Evolutionary conservation across 352 stramenopile species (phyloP), one percentile per base, ranked within the genome.

Genomic region (Globisporangium emineosum): DNA sequence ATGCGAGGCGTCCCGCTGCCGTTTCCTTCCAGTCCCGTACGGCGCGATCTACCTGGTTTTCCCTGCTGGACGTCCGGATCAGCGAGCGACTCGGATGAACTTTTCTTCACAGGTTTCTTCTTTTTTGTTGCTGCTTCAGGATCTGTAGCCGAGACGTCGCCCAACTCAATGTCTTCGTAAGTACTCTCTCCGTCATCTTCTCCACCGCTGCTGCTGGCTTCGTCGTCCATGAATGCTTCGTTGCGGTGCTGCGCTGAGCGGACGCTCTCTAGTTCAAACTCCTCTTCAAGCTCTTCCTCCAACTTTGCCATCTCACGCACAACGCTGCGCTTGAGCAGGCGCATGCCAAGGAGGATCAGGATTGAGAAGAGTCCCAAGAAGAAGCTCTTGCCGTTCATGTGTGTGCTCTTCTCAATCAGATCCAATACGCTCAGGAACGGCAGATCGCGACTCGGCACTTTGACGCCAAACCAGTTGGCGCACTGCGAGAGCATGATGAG

Each of bases 401-500:
- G 62, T n/a, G 68, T 61, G 43, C 84, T 79, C 57, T 83, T 61
- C 55, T 77, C 63, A 27, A 91, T 67, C 7, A 96, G 64, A 53
- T 87, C 75, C 23, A 77, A 30, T 7, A 94, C 65, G 12, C 82
- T 86, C 35, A 89, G 65, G 49, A 93, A 79, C 42, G 90, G 71
- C 40, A 78, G 60, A 42, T 91, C 77, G 30, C 67, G 75, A 30
- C 65, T 79, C 15, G 71, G 58, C 21, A 94, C 70, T 10, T 76
- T 73, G 51, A 96, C 83, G 32, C 90, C 88, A 60, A 97, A 82
- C 69, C 89, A 86, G 60, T 93, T 90, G 42, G 89, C 89, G 30
- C 92, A 71, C 75, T 98, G 90, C 49, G 86, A 96, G 35, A 94
- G 76, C 57, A 90, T 94, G 78, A 98, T 98, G 63, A 97, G 86